Evolutionary conservation across 1,284 basidiomycete species (phyloP), one percentile per base, ranked within the genome.

Genomic region (Irpex sp.): DNA sequence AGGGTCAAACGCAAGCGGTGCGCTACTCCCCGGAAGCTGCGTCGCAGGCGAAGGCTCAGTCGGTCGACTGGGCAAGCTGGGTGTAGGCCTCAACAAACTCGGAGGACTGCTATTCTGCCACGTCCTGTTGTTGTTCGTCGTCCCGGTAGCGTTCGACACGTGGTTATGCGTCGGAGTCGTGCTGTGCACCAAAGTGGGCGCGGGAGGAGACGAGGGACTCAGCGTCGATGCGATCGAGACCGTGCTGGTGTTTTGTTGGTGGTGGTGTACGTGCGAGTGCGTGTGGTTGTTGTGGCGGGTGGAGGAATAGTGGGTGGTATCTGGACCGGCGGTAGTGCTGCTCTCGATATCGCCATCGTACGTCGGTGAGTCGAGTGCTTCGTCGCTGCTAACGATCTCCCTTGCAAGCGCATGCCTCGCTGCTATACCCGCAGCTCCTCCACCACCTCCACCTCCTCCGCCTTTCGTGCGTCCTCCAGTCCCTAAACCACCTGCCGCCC

Each of bases 301-400:
- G 19, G 61, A 46, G 9, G 57, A 17, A 13, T 59, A 59, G 31
- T 57, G 51, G 4, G 61, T 61, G 43, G 57, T 64, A 21, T 68
- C 66, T n/a, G 76, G 76, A 37, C 81, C 79, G 46, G 79, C 83
- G n/a, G 85, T 89, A 4, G 89, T 85, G 71, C 84, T 88, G 58
- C 86, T 90, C 74, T 96, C 94, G 63, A 96, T 81, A 76, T 96
- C 94, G 50, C 94, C 94, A 70, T 96, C 93, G 73, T 95, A 95
- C 0, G 93, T 95, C 36, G 90, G 90, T 0, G 88, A 90, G 71
- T 93, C 91, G 8, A 89, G 82, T 62, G 90, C 88, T 69, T 87
- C 85, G 58, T 90, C 89, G 67, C 90, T 89, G 19, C 84, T 87
- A 61, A 87, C 74, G 63, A 89, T 68, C 63, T 78, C 79, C 50